A percentile compares a stretch with the other conserved stretches of the same genome.
Conservation (phyloP, 2,329 filamentous ascomycete species). For the Hypoxylon rubiginosum region DNA sequence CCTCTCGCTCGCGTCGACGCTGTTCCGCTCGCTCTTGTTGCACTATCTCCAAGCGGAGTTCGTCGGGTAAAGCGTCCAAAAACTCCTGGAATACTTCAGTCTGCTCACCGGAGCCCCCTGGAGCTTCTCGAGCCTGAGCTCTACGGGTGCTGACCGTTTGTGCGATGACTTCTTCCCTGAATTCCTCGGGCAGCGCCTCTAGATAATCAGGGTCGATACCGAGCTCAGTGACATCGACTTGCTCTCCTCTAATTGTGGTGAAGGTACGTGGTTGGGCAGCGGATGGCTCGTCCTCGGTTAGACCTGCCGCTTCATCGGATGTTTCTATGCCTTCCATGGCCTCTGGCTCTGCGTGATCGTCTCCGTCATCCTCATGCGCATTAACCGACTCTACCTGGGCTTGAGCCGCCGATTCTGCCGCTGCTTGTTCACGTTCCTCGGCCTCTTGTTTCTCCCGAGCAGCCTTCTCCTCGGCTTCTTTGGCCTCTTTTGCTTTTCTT, state of each 20-base stretch:
- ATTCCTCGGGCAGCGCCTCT: slow-evolving; percentile 95
- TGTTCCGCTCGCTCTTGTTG: slow-evolving; percentile 92
- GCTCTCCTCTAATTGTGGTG: slow-evolving; percentile 86
- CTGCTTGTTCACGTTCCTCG: slow-evolving; percentile 76
- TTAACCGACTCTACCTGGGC: slow-evolving; percentile 63
- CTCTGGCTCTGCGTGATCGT: slow-evolving; percentile 48
- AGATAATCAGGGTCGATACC: slow-evolving; percentile 96
- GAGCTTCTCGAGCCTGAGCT: slow-evolving; percentile 78
- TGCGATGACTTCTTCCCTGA: slow-evolving; percentile 95
- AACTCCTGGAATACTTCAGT: slow-evolving; percentile 94
- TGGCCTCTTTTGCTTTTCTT: slow-evolving; percentile 75
- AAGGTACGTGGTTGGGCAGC: slow-evolving; percentile 75
- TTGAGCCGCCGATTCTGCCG: slow-evolving; percentile 65
- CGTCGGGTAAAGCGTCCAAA: slow-evolving; percentile 89
- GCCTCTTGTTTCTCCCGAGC: slow-evolving; percentile 77
- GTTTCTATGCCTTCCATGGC: slow-evolving; percentile 53
- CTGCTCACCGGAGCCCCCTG: slow-evolving; percentile 77
- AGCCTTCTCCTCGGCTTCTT: slow-evolving; percentile 77
- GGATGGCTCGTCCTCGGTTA: slow-evolving; percentile 56
- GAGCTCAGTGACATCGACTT: slow-evolving; percentile 92
- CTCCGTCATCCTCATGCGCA: slow-evolving; percentile 60
- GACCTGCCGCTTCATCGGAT: slow-evolving; percentile 51
- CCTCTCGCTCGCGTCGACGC: slow-evolving; percentile 87
- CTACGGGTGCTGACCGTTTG: slow-evolving; percentile 87
- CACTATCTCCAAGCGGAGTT: slow-evolving; percentile 90